Evolutionary conservation across 306 rosid species (phyloP).

Genomic region (Vigna angularis): DNA sequence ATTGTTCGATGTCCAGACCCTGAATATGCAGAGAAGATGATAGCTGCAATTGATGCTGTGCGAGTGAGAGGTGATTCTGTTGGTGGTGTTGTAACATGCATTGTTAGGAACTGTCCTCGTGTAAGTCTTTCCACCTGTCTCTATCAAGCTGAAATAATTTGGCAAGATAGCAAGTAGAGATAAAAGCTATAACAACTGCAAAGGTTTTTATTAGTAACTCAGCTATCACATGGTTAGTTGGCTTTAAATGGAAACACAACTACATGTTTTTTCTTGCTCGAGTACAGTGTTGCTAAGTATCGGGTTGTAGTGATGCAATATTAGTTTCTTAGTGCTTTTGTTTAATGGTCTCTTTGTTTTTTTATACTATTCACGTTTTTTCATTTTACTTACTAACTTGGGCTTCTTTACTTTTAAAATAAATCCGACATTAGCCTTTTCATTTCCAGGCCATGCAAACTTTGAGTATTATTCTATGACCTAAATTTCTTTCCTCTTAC

Average conservation of each 20-base stretch:
- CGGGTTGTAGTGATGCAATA: too few species aligned
- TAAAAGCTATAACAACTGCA: conserved; percentile 31
- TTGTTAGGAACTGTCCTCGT: conserved; percentile 86
- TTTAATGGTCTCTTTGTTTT: too few species aligned
- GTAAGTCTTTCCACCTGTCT: conserved; percentile 56
- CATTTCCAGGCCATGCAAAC: not conserved
- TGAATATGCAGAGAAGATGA: conserved; percentile 97
- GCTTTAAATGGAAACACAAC: conserved; percentile 22
- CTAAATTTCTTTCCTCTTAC: not conserved
- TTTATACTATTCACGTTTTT: too few species aligned
- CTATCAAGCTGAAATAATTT: conserved; percentile 13
- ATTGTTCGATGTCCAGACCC: conserved; percentile 96
- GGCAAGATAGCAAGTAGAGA: conserved; percentile 25
- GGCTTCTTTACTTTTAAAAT: not conserved
- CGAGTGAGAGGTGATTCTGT: conserved; percentile 91
- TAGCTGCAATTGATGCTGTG: conserved; percentile 81
- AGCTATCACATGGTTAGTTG: conserved; percentile 5
- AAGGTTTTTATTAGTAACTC: conserved; percentile 20
- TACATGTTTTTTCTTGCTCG: not conserved
- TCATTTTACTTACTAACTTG: not conserved
- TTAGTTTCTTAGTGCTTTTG: too few species aligned
- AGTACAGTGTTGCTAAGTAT: not conserved
- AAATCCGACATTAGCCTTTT: not conserved
- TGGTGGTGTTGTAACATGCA: conserved; percentile 95
- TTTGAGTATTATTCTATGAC: not conserved